These are phyloP conservation scores for Solanum rostratum DNA, from an alignment of 257 asterid species.

Conservation along the genomic window DNA sequence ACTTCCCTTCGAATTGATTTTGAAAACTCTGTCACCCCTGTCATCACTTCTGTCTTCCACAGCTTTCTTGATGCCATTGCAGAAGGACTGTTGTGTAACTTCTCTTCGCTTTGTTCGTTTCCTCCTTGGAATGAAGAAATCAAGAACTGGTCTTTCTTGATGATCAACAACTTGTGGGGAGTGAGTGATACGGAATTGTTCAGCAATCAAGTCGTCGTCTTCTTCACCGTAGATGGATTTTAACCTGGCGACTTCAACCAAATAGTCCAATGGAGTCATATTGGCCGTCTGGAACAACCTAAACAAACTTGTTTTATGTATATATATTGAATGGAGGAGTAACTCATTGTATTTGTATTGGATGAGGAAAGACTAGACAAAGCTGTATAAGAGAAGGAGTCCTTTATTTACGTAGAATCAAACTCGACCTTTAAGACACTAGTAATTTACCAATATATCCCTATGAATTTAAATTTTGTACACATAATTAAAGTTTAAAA, in stretches of 20 bases:
- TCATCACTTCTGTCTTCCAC: neutral
- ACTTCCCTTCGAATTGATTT: too few species aligned
- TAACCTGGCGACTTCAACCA: neutral
- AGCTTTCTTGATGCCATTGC: neutral
- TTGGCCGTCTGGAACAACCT: neutral
- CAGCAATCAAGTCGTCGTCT: neutral
- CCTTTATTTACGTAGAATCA: too few species aligned
- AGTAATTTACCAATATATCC: too few species aligned
- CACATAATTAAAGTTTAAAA: too few species aligned
- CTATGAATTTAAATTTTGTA: too few species aligned
- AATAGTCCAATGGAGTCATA: neutral
- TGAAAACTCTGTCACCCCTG: neutral
- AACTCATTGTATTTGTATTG: too few species aligned
- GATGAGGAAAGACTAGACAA: neutral
- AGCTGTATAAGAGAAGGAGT: neutral
- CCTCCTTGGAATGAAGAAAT: neutral
- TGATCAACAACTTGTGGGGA: neutral
- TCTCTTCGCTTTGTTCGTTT: neutral
- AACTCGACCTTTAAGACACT: too few species aligned
- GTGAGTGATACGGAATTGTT: neutral
- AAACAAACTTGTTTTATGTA: neutral
- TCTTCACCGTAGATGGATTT: neutral
- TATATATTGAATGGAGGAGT: too few species aligned
- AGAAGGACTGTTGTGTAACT: neutral
- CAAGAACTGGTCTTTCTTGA: neutral